These are phyloP conservation scores for Fusarium mexicanum DNA, from an alignment of 2,329 filamentous ascomycete genomes.

Conservation along the genomic window DNA sequence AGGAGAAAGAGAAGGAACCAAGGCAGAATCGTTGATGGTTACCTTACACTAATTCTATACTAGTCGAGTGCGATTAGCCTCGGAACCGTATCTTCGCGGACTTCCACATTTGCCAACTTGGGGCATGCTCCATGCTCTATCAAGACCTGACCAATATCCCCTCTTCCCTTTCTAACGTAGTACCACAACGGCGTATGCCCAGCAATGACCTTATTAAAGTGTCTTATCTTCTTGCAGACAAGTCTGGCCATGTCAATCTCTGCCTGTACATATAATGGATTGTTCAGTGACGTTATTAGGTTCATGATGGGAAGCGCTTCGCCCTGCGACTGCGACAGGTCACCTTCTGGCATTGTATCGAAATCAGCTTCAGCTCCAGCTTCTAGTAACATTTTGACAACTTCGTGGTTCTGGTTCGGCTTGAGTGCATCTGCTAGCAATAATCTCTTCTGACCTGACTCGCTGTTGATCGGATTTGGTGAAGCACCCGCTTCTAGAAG, in stretches of 20 bases:
- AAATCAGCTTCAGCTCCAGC: constrained; percentile 31
- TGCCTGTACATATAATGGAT: constrained; percentile 5
- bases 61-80: constrained; percentile 5
- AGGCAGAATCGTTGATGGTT: background rate
- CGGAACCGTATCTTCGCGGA: constrained; percentile 5
- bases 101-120: constrained; percentile 19
- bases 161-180: constrained; percentile 16
- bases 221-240: constrained; percentile 15
- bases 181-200: constrained; percentile 26
- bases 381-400: constrained; percentile 14
- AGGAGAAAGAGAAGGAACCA: background rate
- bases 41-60: background rate
- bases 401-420: background rate
- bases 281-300: constrained; percentile 10
- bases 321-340: background rate
- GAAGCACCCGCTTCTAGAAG: constrained; percentile 30
- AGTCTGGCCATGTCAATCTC: constrained; percentile 15
- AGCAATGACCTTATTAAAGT: constrained; percentile 13
- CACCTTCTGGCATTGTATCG: constrained; percentile 1
- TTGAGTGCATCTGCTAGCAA: constrained; percentile 19
- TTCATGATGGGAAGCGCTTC: constrained; percentile 27
- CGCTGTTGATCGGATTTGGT: constrained; percentile 16
- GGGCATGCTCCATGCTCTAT: constrained; percentile 21
- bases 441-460: constrained; percentile 10
- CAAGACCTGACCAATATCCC: constrained; percentile 24